Base-by-base conservation (phyloP, 768 basidiomycete species). In the Calocybe cyanea region DNA sequence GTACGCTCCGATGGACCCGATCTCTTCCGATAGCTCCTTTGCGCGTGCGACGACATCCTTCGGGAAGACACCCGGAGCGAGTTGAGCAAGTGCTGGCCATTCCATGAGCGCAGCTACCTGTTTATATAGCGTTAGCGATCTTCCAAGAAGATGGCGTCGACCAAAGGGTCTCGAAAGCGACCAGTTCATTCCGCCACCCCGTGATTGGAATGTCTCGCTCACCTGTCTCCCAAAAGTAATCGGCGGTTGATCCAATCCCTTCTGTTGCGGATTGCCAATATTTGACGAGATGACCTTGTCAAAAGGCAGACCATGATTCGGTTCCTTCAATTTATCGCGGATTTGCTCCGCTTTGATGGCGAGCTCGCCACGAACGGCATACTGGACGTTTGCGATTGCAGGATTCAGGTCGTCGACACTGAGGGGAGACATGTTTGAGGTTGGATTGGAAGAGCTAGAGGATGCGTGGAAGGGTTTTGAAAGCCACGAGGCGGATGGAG, bases 221-320 rank as follows among this genome's bases (percentile, higher is more conserved):
- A 88, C 92, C 85, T 98, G 95, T 45, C 95, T 76, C 48, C 82
- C 78, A 63, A 91, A 98, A 4, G 95, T 96, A 50, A 98, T 80
- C 2, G 94, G 91, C 4, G 85, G 79, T 62, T 99, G 95, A 66
- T 97, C 84, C 43, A 99, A 75, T 0, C 93, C 93, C 56, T 83
- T 85, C 67, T 97, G 94, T 67, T 99, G 95, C 0, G 96, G 95
- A 60, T 99, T 98, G 8, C 95, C 95, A 49, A 99, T 99, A 69
- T 98, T 99, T 50, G 92, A 91, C 21, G 82, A 87, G 63, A 96
- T 95, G 65, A 98, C 76, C 56, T 81, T 79, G 62, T 82, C 77
- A 66, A 98, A 99, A 13, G 92, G 92, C 13, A 97, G 75, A 15
- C 70, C 71, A 52, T 78, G 68, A 46, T 71, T 61, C 18, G 69